Percentiles rank a stretch among this genome's conserved stretches.
These are phyloP conservation scores for Ogataea naganishii DNA, from an alignment of 805 yeast genomes.

Conservation along the genomic window DNA sequence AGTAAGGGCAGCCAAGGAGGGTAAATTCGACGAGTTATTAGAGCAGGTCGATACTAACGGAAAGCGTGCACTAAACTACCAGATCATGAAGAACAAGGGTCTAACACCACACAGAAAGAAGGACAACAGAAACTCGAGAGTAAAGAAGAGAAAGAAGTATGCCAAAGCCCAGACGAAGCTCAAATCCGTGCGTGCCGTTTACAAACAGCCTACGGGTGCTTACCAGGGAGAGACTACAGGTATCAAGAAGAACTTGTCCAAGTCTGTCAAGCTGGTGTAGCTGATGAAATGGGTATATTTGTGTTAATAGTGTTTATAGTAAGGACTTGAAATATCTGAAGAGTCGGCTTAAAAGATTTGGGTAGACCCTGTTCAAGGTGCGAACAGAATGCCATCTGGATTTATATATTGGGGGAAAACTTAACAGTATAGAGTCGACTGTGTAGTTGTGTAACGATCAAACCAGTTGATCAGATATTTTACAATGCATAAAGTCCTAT, in stretches of 20 bases:
- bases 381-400: too few relatives aligned
- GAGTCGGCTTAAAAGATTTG: too few relatives aligned
- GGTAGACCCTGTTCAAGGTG: too few relatives aligned
- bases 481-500: too few relatives aligned
- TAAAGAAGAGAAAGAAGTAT: constrained; percentile 96
- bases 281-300: too few relatives aligned
- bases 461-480: too few relatives aligned
- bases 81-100: constrained; percentile 93
- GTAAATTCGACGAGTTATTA: constrained; percentile 64
- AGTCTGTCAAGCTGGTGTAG: constrained; percentile 68
- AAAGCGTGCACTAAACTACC: constrained; percentile 91
- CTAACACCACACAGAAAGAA: constrained; percentile 88
- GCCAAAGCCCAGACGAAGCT: constrained; percentile 92
- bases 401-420: too few relatives aligned
- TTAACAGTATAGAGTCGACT: too few relatives aligned
- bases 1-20: constrained; percentile 73
- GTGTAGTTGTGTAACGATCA: too few relatives aligned
- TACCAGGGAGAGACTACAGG: constrained; percentile 95
- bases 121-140: constrained; percentile 92
- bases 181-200: constrained; percentile 85
- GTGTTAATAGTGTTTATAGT: too few relatives aligned
- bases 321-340: too few relatives aligned
- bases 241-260: constrained; percentile 89
- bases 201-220: constrained; percentile 63
- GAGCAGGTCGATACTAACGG: constrained; percentile 70